These are phyloP conservation scores for Trichomonas tenax DNA, from an alignment of 208 protist species.

Conservation along the genomic window DNA sequence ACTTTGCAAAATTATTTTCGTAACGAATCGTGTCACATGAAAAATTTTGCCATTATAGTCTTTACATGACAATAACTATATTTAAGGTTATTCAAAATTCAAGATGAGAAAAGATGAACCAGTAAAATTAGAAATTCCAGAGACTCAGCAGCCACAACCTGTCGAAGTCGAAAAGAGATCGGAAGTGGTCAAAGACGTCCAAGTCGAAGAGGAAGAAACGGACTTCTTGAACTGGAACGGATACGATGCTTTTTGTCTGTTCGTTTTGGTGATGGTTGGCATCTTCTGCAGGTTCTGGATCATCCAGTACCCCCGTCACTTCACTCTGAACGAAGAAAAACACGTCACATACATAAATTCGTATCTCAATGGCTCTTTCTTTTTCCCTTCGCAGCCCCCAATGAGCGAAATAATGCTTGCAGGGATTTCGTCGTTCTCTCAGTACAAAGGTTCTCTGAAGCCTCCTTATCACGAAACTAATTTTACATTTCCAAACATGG, in stretches of 20 bases:
- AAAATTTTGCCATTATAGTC: too few species aligned
- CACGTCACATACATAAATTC: background rate
- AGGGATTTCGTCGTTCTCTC: background rate
- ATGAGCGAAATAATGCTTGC: background rate
- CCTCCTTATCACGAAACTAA: background rate
- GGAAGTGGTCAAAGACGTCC: background rate
- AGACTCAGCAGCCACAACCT: background rate
- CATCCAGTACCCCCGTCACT: background rate
- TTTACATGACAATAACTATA: too few species aligned
- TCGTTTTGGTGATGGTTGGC: background rate
- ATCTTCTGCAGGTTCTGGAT: background rate
- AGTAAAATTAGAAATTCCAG: background rate
- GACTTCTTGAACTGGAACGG: conserved; percentile 19
- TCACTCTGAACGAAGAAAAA: background rate
- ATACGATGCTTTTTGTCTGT: background rate
- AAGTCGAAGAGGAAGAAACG: background rate
- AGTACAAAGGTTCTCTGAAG: background rate
- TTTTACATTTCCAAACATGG: background rate
- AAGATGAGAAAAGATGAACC: too few species aligned
- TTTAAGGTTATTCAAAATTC: too few species aligned
- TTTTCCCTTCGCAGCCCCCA: background rate
- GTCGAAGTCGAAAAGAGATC: background rate
- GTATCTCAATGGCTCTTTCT: conserved; percentile 2
- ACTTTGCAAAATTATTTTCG: too few species aligned
- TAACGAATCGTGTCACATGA: too few species aligned